Evolutionary conservation across 306 rosid genomes (phyloP), one percentile per base, ranked within the genome.

Genomic region (Psophocarpus tetragonolobus): DNA sequence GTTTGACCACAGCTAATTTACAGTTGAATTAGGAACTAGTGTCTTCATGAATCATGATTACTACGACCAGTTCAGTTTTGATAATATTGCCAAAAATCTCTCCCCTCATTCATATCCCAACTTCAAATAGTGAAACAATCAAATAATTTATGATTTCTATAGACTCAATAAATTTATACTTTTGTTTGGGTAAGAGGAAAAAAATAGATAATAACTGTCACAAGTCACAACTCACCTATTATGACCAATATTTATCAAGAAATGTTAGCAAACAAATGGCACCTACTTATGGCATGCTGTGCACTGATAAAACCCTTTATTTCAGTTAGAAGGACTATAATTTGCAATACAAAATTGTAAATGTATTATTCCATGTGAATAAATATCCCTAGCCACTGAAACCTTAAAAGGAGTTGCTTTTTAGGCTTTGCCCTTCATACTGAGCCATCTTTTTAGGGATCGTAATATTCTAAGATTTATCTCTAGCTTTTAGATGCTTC

Each of bases 391-490:
- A 10, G 12, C 24, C 53, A 17, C 23, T 32, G 47, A 62, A 33
- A 14, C 21, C 71, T n/a, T 30, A 62, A 77, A 56, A 32, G 35
- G 17, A 72, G 27, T 50, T 51, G 64, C 32, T 42, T 71, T 38
- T 30, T 70, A 15, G 58, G 48, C 66, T 65, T 45, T 76, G 14
- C 42, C 47, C 18, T 74, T 45, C 63, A 10, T 47, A 9, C 30
- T 45, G 29, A 20, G 61, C 80, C 76, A 8, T 23, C 32, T 0
- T 33, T 53, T 67, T 1, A n/a, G 61, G 71, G 70, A 70, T 42
- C 47, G 71, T 4, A 72, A 39, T 58, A 65, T 47, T 63, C 48
- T n/a, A 32, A 74, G 36, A 54, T 50, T 39, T 60, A 13, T 68
- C 35, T 32, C 20, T 35, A 51, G 10, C 33, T 70, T 60, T 69